These are phyloP conservation scores for Boletus reticuloceps DNA, from an alignment of 768 basidiomycete genomes.

Conservation along the genomic window DNA sequence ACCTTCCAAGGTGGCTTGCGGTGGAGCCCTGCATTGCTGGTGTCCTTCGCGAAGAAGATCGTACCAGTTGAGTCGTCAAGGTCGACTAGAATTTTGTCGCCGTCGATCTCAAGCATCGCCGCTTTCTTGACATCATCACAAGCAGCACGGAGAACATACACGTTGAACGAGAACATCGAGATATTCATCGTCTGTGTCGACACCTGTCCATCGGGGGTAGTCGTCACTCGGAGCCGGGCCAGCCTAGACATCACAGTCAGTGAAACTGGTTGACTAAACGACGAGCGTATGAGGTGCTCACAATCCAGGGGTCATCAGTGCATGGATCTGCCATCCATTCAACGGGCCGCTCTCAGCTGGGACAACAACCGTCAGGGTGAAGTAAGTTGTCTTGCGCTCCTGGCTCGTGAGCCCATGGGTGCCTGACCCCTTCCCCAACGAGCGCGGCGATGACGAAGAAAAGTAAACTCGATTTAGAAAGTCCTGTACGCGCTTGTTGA, in stretches of 20 bases:
- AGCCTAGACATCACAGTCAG: slow-evolving; percentile 8
- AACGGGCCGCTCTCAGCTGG: slow-evolving; percentile 70
- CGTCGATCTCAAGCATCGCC: slow-evolving; percentile 14
- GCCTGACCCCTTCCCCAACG: background rate
- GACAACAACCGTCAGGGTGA: slow-evolving; percentile 71
- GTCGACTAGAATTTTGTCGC: background rate
- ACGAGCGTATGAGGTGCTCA: slow-evolving; percentile 28
- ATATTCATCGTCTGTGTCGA: slow-evolving; percentile 26
- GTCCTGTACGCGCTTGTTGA: slow-evolving; percentile 48
- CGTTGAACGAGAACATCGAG: slow-evolving; percentile 21
- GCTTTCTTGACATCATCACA: background rate
- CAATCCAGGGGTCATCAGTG: slow-evolving; percentile 66
- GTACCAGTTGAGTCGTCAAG: background rate
- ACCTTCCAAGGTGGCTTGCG: slow-evolving; percentile 23
- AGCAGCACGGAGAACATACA: background rate
- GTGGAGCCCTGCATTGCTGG: background rate
- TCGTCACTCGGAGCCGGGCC: slow-evolving; percentile 21
- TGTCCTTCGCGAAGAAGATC: slow-evolving; percentile 11
- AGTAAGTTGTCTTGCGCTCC: slow-evolving; percentile 24
- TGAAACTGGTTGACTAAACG: background rate
- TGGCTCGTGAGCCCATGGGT: background rate
- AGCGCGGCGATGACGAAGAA: background rate
- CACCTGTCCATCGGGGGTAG: background rate
- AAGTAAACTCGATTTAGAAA: slow-evolving; percentile 48
- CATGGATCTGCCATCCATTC: slow-evolving; percentile 66